Base-by-base conservation (phyloP, 495 filamentous ascomycete genomes). In the Xylaria palmicola region DNA sequence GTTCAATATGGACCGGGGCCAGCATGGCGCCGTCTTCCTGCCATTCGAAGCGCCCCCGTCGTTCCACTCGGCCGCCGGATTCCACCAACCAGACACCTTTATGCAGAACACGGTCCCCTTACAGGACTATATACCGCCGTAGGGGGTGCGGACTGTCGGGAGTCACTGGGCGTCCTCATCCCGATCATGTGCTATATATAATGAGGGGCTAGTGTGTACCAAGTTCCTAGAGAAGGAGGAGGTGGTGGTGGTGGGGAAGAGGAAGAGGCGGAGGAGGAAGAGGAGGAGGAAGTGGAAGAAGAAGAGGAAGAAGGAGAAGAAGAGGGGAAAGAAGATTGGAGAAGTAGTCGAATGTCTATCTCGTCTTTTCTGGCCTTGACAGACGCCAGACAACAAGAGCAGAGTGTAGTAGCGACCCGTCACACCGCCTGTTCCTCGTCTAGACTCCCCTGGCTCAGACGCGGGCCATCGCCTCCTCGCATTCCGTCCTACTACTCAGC, bases 401-500 rank as follows among this genome's bases (percentile, higher is more conserved):
- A 3, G 17, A 29, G n/a, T 36, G 9, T 19, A 52, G 49, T 22
- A 52, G 36, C 17, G 12, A 44, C n/a, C 26, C n/a, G 27, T 20
- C 7, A n/a, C 36, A 30, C 24, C 19, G 8, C 15, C 6, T 41
- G 9, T 56, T 12, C n/a, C n/a, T 41, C 13, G 36, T 36, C 50
- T 39, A 12, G 7, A 8, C 15, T 9, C 26, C 8, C 1, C 26
- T 24, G 17, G 15, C 15, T 40, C n/a, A 22, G 40, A 19, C 54
- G 34, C 59, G 51, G 36, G 47, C 40, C 27, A 69, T 58, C 10
- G 51, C 50, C 40, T 71, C 59, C 58, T 69, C 70, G 36, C 70
- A 58, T 59, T 53, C 60, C 56, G 65, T 63, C 62, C 68, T 70
- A 50, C 68, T 72, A 29, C 62, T 51, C 39, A 60, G 56, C 56